Percentiles rank a stretch among this genome's conserved stretches.
Conservation (phyloP, 352 stramenopile genomes). For the Globisporangium ultimum region DNA sequence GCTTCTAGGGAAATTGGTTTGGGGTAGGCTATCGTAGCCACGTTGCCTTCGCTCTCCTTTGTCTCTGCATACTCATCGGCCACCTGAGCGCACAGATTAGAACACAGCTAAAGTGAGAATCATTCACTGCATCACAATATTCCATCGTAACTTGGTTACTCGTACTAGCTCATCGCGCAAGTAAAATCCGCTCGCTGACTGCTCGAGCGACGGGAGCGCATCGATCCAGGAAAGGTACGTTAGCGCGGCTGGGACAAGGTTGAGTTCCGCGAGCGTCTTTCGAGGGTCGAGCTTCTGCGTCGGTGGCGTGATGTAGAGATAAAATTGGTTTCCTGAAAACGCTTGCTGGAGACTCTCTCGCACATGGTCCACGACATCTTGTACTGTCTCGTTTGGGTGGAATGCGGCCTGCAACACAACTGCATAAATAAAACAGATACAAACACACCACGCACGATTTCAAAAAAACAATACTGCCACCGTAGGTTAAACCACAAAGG, state of each 20-base stretch:
- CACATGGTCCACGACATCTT: conserved; percentile 69
- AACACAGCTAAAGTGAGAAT: background rate
- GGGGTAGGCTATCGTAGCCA: conserved; percentile 34
- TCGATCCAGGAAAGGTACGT: conserved; percentile 74
- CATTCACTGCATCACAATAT: too few species aligned
- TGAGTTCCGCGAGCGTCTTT: conserved; percentile 65
- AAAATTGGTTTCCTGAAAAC: conserved; percentile 36
- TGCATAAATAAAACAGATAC: conserved; percentile 16
- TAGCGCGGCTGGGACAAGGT: conserved; percentile 73
- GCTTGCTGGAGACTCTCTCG: conserved; percentile 35
- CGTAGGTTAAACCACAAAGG: background rate
- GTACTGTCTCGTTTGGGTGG: conserved; percentile 75
- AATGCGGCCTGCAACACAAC: conserved; percentile 80
- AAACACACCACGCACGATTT: background rate
- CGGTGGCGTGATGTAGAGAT: conserved; percentile 79
- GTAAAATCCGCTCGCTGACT: conserved; percentile 39
- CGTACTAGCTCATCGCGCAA: conserved; percentile 57
- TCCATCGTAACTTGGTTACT: background rate
- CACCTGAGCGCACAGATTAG: conserved; percentile 20
- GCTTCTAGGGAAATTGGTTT: conserved; percentile 42
- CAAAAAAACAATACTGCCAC: background rate
- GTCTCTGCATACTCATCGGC: conserved; percentile 30
- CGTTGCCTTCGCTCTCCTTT: conserved; percentile 26
- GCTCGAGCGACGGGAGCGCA: conserved; percentile 14
- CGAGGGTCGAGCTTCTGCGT: conserved; percentile 51